Evolutionary conservation across 1,284 basidiomycete species (phyloP).

Genomic region (Puccinia novopanici): DNA sequence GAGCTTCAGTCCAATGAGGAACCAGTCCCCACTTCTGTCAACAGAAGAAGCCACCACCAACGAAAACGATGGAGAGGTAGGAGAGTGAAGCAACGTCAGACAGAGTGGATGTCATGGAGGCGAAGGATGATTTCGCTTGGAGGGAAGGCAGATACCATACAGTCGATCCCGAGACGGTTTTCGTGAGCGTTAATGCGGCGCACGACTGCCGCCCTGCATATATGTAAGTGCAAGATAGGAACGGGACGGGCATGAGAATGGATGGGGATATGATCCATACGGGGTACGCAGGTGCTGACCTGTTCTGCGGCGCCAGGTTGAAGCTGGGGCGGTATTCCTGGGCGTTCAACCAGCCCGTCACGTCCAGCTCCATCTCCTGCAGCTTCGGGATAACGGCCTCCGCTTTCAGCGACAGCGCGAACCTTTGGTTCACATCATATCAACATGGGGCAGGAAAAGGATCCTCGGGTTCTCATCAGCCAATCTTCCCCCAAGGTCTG

Average conservation of each 20-base stretch:
- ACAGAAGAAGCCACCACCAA: not conserved
- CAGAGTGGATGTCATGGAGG: not conserved
- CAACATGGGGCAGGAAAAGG: too few species aligned
- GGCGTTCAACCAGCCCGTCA: slow-evolving; percentile 39
- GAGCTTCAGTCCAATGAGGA: slow-evolving; percentile 76
- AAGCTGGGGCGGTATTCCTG: slow-evolving; percentile 41
- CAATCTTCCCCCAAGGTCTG: not conserved
- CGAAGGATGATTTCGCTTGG: not conserved
- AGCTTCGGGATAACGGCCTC: slow-evolving; percentile 21
- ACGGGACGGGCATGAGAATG: not conserved
- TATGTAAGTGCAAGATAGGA: not conserved
- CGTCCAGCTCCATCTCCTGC: slow-evolving; percentile 26
- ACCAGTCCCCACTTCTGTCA: slow-evolving; percentile 82
- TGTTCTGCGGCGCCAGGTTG: slow-evolving; percentile 45
- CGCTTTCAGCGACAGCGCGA: slow-evolving; percentile 37
- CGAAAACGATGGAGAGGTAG: too few species aligned
- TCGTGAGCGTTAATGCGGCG: slow-evolving; percentile 24
- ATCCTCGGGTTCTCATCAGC: not conserved
- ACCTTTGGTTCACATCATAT: not conserved
- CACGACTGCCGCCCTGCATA: slow-evolving; percentile 9
- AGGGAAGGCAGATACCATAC: slow-evolving; percentile 26
- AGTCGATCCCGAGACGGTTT: slow-evolving; percentile 27
- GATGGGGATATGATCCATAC: not conserved
- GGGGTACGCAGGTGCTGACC: slow-evolving; percentile 14
- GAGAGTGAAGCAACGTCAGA: not conserved